Conservation (phyloP, 257 asterid species). For the Leonotis leonurus region DNA sequence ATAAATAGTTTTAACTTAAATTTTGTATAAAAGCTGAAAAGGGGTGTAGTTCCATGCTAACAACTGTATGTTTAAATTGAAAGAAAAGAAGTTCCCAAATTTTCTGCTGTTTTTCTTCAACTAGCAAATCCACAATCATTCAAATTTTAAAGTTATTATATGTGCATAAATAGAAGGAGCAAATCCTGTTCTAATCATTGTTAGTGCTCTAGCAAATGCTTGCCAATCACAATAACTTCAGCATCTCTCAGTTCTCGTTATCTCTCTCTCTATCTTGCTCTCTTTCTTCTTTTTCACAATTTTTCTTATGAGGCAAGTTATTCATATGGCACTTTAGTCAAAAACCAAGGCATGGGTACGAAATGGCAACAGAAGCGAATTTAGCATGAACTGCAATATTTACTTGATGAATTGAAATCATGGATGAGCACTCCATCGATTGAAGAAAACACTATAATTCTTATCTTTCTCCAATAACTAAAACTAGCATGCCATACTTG, state of each 20-base stretch:
- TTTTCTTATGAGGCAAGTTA: neutral
- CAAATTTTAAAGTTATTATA: neutral
- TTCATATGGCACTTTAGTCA: neutral
- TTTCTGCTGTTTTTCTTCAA: neutral
- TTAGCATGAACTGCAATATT: neutral
- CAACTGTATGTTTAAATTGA: neutral
- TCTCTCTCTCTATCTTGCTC: too few species aligned
- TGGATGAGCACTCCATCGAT: neutral
- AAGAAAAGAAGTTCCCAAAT: neutral
- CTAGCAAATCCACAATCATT: neutral
- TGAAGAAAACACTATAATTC: neutral
- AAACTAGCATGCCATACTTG: conserved; percentile 7
- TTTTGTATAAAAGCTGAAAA: neutral
- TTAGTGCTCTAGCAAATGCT: conserved; percentile 5
- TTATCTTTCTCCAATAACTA: conserved; percentile 5
- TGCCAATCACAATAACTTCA: neutral
- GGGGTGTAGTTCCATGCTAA: neutral
- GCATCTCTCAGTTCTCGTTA: too few species aligned
- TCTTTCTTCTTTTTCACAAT: neutral
- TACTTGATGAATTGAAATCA: neutral
- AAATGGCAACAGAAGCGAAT: neutral
- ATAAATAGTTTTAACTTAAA: neutral
- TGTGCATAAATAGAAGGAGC: neutral
- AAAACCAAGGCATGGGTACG: neutral
- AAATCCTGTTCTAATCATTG: neutral